These are phyloP conservation scores for Xylaria sp. DNA, from an alignment of 2,329 filamentous ascomycete species.

Conservation along the genomic window DNA sequence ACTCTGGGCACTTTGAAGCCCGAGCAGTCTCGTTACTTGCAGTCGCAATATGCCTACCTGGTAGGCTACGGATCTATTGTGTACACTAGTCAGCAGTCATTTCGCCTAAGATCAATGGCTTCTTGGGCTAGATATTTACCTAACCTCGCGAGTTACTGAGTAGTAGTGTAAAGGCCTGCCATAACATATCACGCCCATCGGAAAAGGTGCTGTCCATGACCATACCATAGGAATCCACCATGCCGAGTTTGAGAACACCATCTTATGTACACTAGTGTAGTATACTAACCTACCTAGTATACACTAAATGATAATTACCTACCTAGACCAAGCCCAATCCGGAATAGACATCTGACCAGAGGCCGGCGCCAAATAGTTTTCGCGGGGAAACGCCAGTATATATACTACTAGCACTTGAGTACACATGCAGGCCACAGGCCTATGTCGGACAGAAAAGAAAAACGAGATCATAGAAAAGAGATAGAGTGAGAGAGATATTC, in stretches of 20 bases:
- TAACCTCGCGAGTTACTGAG: neutral
- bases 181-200: neutral
- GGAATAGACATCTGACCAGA: conserved; percentile 18
- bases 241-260: conserved; percentile 1
- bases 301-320: neutral
- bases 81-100: conserved; percentile 17
- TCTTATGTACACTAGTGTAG: neutral
- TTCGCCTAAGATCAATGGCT: conserved; percentile 17
- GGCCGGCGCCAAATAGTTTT: conserved; percentile 21
- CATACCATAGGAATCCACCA: neutral
- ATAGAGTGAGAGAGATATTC: conserved; percentile 3
- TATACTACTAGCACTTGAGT: neutral
- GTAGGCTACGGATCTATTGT: neutral
- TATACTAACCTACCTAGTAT: too few species aligned
- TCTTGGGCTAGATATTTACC: conserved; percentile 13
- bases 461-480: neutral
- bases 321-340: neutral
- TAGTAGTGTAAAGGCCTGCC: neutral
- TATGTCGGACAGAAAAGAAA: neutral
- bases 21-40: neutral
- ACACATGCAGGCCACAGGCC: neutral
- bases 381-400: conserved; percentile 30
- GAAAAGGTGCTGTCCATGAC: neutral
- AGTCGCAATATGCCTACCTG: neutral
- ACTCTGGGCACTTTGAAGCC: neutral